Evolutionary conservation across 192 early-diverging fungal species (phyloP).

Genomic region (Podila minutissima): DNA sequence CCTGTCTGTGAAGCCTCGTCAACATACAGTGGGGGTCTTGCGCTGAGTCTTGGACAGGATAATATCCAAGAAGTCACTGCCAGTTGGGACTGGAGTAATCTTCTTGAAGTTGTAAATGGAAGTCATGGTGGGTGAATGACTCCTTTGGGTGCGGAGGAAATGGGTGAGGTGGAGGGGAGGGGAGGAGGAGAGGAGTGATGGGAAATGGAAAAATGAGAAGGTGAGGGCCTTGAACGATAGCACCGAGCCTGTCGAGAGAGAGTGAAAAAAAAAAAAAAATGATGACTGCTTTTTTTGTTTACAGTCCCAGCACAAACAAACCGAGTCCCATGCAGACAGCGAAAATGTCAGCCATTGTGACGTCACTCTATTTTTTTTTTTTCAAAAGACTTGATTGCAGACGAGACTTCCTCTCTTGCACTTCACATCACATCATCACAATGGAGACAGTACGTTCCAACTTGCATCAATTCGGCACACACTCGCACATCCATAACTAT

Average conservation of each 20-base stretch:
- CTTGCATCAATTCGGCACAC: not conserved
- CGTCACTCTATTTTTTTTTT: not conserved
- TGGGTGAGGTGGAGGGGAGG: not conserved
- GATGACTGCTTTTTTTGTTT: not conserved
- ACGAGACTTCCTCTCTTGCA: not conserved
- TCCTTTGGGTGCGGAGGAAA: conserved; percentile 8
- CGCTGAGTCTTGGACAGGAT: conserved; percentile 98
- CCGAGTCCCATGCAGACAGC: not conserved
- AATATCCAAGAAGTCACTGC: conserved; percentile 97
- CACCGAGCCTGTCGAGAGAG: no score
- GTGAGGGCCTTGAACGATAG: no score
- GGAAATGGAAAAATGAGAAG: not conserved
- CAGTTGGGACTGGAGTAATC: conserved; percentile 93
- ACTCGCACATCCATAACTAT: no score
- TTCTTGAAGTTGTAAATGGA: conserved; percentile 98
- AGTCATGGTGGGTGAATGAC: conserved; percentile 18
- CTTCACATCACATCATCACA: conserved; percentile 33
- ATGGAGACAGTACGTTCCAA: conserved; percentile 48
- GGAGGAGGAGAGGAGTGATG: not conserved
- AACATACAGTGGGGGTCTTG: conserved; percentile 86
- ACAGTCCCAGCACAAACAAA: not conserved
- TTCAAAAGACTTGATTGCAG: not conserved
- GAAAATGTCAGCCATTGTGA: not conserved
- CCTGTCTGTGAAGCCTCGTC: conserved; percentile 67
- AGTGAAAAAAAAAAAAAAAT: conserved; percentile 15